phyloP scores from a whole-genome alignment of 2,329 filamentous ascomycete species.

The Thelonectria blattea region DNA sequence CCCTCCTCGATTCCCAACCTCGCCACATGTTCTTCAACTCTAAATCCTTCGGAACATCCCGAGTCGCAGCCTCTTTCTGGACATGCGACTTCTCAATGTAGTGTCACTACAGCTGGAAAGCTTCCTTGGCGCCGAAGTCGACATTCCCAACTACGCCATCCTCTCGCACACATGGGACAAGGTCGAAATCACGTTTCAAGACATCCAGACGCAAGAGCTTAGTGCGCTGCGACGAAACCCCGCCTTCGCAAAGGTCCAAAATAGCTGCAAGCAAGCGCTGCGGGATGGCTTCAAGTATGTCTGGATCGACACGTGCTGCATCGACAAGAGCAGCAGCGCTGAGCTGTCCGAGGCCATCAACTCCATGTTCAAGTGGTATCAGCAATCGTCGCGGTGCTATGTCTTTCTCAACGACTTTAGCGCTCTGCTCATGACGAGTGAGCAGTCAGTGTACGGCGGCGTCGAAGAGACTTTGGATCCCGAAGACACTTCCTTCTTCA shows the following conservation, averaged over 20 bases:
- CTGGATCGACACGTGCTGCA: constrained; percentile 41
- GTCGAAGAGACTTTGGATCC: not conserved
- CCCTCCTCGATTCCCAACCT: not conserved
- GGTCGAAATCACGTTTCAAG: constrained; percentile 37
- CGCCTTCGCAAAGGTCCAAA: constrained; percentile 25
- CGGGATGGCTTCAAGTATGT: constrained; percentile 33
- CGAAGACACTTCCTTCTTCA: constrained; percentile 21
- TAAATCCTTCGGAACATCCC: not conserved
- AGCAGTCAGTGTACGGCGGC: not conserved
- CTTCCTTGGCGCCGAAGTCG: constrained; percentile 17
- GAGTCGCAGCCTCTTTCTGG: not conserved
- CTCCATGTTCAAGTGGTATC: constrained; percentile 26
- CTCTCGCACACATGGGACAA: constrained; percentile 42
- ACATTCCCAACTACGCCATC: constrained; percentile 38
- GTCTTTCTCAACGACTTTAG: constrained; percentile 20
- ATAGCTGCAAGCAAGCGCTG: constrained; percentile 27
- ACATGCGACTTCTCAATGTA: constrained; percentile 36
- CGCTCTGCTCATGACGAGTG: not conserved
- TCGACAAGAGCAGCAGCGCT: constrained; percentile 35
- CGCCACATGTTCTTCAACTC: not conserved
- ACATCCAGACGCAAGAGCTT: constrained; percentile 21
- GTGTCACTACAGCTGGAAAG: constrained; percentile 26
- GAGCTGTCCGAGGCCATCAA: constrained; percentile 25
- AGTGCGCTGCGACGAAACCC: constrained; percentile 16
- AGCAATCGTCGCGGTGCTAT: constrained; percentile 9